Base-by-base conservation (phyloP, 192 early-diverging fungal species). In the Linnemannia hyalina region DNA sequence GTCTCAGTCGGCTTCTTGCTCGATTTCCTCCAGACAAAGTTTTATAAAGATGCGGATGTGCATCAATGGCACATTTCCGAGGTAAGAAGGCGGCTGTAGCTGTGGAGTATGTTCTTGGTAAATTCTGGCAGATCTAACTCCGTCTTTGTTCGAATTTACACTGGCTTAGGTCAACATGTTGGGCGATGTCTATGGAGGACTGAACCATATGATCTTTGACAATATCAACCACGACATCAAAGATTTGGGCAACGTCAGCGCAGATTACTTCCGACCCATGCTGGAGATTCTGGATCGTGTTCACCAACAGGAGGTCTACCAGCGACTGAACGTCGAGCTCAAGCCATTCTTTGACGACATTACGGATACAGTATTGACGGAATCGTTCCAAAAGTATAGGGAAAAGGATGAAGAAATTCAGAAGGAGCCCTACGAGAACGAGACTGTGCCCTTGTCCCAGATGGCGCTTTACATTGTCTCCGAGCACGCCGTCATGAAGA, bases 51-150 rank as follows among this genome's bases (percentile, higher is more conserved):
- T 47, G 80, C 74, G 7, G 89, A 90, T 35, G 80, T 93, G 15
- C 52, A 80, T 54, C 88, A 85, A 4, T 93, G 92, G 92, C 88
- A 91, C n/a, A 90, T 90, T 54, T 89, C 85, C 55, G 92, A 93
- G 84, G 92, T 91, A 89, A 80, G 79, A 76, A 74, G 1, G 44
- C 4, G 32, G 2, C 6, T 11, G 20, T 52, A 52, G 18, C 49
- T 20, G 49, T 6, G 4, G 5, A 52, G 5, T 7, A n/a, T 81
- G 9, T n/a, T 16, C 55, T 75, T 20, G 16, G 16, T 40, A 20
- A 47, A 49, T 4, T 52, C 0, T 23, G 36, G 20, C n/a, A 47
- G 38, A 22, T 29, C 63, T 46, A 41, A 46, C 18, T 47, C 44
- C 20, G 4, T 18, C 9, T 29, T 10, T 10, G 32, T 52, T n/a